Evolutionary conservation across 23 red algal species (phyloP), one percentile per base, ranked within the genome.

Genomic region (Chondrus crispus): DNA sequence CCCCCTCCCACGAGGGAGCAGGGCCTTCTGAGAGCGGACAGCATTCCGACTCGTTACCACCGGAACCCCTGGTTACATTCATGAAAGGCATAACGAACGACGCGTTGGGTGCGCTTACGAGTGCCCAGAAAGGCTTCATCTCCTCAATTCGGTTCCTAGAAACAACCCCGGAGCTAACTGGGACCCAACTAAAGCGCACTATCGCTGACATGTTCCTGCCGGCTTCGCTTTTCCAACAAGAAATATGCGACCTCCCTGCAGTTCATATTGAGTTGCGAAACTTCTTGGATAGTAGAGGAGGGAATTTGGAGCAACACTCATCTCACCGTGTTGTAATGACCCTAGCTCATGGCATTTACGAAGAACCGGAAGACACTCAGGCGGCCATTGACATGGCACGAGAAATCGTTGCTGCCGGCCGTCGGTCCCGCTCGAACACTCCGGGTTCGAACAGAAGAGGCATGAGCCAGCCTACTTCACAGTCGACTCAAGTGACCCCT

Each of bases 381-480:
- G 71, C 71, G n/a, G 71, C 71, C 28, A 38, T 48, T 20, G 71
- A 76, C n/a, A 43, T 76, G 71, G 71, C 71, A 38, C 33, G 43
- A 26, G 30, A 40, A 28, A 46, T 46, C 71, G 44, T 76, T 40
- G 71, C 71, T 7, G 33, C 71, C 37, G 79, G 79, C n/a, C 32
- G 71, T 26, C 0, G 12, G n/a, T n/a, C n/a, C n/a, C n/a, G n/a
- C n/a, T n/a, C n/a, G n/a, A n/a, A n/a, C n/a, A n/a, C n/a, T n/a
- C n/a, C n/a, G n/a, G n/a, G n/a, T n/a, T n/a, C n/a, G n/a, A n/a
- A n/a, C n/a, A n/a, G n/a, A n/a, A n/a, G n/a, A n/a, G n/a, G n/a
- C n/a, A n/a, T n/a, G n/a, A n/a, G n/a, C n/a, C n/a, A n/a, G n/a
- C n/a, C n/a, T n/a, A n/a, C n/a, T n/a, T n/a, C n/a, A n/a, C n/a